Conservation (phyloP, 179 eudicot species). For the Camellia oleifera region DNA sequence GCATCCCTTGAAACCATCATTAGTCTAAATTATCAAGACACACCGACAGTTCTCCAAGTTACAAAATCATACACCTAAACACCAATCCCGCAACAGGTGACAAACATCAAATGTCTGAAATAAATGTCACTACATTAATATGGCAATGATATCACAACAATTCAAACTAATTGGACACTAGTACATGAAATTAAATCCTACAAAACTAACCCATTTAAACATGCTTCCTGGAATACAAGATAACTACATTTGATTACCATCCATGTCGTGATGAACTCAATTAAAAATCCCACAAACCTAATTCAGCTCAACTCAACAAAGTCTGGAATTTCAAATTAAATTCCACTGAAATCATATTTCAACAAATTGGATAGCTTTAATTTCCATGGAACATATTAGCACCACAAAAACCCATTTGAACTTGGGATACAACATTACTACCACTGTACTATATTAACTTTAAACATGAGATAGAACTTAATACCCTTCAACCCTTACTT, state of each 20-base stretch:
- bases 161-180: neutral
- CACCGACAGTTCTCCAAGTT: neutral
- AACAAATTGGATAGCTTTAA: neutral
- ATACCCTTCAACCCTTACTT: conserved; percentile 24
- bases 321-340: too few relatives aligned
- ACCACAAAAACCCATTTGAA: neutral
- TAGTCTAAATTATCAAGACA: neutral
- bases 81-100: neutral
- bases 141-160: neutral
- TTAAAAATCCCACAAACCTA: neutral
- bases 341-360: neutral
- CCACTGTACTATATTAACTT: too few relatives aligned
- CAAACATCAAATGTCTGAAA: neutral
- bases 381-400: neutral
- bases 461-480: neutral
- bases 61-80: neutral
- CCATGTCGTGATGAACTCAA: neutral
- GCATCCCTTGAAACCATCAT: neutral
- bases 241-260: neutral
- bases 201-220: neutral
- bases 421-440: too few relatives aligned
- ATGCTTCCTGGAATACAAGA: neutral
- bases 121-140: neutral
- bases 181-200: neutral
- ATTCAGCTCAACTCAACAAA: neutral